Conservation (phyloP, 257 asterid genomes). For the Solanum rostratum region DNA sequence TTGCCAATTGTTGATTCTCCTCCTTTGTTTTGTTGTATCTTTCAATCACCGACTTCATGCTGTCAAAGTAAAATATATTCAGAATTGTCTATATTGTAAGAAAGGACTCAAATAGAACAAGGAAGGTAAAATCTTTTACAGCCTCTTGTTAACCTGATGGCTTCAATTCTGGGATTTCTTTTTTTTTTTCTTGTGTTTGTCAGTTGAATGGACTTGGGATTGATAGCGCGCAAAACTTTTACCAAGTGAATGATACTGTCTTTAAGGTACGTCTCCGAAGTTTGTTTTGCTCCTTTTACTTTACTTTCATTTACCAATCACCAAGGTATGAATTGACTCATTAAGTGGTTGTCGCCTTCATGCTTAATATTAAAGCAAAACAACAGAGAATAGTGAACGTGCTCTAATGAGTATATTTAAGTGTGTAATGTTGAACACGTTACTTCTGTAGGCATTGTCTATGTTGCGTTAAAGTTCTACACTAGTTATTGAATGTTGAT, state of each 20-base stretch:
- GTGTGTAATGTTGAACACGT: background rate
- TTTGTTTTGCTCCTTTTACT: background rate
- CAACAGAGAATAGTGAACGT: background rate
- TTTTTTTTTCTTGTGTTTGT: background rate
- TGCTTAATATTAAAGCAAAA: background rate
- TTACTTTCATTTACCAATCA: background rate
- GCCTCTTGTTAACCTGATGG: background rate
- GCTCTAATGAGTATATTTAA: background rate
- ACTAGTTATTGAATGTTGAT: background rate
- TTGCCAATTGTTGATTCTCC: slow-evolving; percentile 38
- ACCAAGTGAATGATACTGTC: background rate
- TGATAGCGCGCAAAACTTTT: background rate
- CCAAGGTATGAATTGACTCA: background rate
- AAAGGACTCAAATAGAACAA: background rate
- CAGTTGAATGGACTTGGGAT: background rate
- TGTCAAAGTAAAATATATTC: slow-evolving; percentile 14
- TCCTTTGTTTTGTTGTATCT: slow-evolving; percentile 50
- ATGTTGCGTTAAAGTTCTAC: background rate
- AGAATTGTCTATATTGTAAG: background rate
- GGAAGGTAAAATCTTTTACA: background rate
- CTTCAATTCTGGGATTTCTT: background rate
- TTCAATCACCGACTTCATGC: slow-evolving; percentile 60
- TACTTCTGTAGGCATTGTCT: background rate
- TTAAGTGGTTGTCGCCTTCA: background rate
- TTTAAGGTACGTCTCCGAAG: background rate